Percentiles rank a stretch among this genome's conserved stretches.
Evolutionary conservation across 768 basidiomycete species (phyloP).

Genomic region (Boletus pseudo-olivaceus): DNA sequence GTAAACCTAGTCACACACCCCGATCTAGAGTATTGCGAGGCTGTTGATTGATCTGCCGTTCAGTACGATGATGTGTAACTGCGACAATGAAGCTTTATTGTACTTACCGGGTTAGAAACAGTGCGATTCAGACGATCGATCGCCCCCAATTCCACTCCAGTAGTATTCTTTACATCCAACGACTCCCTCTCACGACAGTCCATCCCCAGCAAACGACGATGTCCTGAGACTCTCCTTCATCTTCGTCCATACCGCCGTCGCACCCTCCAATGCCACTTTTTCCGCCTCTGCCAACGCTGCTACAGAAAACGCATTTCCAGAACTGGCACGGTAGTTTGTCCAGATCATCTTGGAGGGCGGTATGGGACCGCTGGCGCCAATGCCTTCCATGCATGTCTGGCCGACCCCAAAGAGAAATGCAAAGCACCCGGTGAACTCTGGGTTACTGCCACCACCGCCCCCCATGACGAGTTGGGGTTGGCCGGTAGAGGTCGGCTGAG

Average conservation of each 20-base stretch:
- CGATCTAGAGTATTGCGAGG: neutral
- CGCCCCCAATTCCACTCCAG: neutral
- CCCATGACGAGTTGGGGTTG: conserved; percentile 44
- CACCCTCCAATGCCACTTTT: conserved; percentile 47
- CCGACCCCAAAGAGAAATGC: conserved; percentile 54
- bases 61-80: neutral
- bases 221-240: conserved; percentile 43
- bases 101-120: neutral
- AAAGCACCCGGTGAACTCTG: conserved; percentile 55
- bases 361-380: neutral
- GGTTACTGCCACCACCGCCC: conserved; percentile 29
- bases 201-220: conserved; percentile 20
- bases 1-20: neutral
- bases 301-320: conserved; percentile 35
- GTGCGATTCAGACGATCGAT: neutral
- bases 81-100: neutral
- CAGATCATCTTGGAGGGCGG: conserved; percentile 30
- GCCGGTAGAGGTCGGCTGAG: conserved; percentile 24
- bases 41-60: neutral
- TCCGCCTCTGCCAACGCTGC: conserved; percentile 42
- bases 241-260: conserved; percentile 42
- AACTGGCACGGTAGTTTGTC: conserved; percentile 19
- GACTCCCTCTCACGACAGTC: conserved; percentile 37
- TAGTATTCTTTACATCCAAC: neutral
- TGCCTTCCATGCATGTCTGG: neutral